Base-by-base conservation (phyloP, 148 eudicot species). In the Mesembryanthemum crystallinum region DNA sequence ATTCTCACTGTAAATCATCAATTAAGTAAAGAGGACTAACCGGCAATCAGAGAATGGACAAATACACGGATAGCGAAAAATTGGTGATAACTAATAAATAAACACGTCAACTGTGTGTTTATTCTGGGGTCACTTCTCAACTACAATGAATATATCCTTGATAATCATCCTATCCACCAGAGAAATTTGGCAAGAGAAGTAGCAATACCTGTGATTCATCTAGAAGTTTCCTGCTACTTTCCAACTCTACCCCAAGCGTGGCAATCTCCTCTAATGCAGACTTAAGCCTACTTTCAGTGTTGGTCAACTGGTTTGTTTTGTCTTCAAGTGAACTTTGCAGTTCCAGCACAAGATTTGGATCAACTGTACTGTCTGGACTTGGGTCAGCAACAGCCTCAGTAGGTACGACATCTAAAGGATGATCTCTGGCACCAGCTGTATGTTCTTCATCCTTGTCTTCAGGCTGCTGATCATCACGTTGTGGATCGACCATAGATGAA, bases 201-300 rank as follows among this genome's bases (percentile, higher is more conserved):
- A 64, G 73, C 35, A 71, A 57, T 88, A 95, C 99, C 99, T 95
- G 99, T 66, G 99, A 92, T 82, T 95, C 97, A 76, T 89, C 91
- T 64, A 95, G 89, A 73, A 90, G 96, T 84, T 90, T 91, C 81
- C 80, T 84, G 73, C 87, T 89, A 65, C 62, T 83, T 78, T 92
- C 96, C 86, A 95, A 74, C 76, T 95, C 97, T 77, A 82, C 84
- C 60, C 81, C 91, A 72, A 90, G 87, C 82, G 81, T 88, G 45
- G 87, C 81, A 73, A 91, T 83, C 78, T 92, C 94, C 68, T 89
- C 90, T 45, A 74, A 64, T 42, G 83, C 78, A 35, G 81, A 85
- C 72, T 87, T 82, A 66, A 90, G 83, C 81, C 85, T 86, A 32
- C 61, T 76, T 80, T 95, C 96, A 73, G 79, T 81, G 64, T 87